phyloP scores from a whole-genome alignment of 805 yeast species.

The Candida incommunis region DNA sequence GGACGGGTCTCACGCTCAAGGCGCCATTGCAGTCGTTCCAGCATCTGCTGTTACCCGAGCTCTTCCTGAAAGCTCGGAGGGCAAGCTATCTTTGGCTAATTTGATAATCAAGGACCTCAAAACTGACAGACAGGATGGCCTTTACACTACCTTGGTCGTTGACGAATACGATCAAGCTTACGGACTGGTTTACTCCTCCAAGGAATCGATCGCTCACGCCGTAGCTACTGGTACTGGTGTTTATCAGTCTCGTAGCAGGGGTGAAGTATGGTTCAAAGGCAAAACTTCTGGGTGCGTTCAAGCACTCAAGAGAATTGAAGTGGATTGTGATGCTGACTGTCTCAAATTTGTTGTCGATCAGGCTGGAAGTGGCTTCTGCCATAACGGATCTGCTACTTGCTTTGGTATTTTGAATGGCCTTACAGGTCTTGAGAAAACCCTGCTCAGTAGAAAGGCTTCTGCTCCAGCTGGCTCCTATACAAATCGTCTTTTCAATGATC shows the following conservation, averaged over 20 bases:
- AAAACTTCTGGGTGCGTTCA: conserved; percentile 95
- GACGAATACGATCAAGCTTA: conserved; percentile 55
- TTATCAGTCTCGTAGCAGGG: conserved; percentile 80
- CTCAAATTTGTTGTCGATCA: conserved; percentile 78
- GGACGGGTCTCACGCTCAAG: conserved; percentile 5
- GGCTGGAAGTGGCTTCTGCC: conserved; percentile 84
- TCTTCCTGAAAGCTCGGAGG: conserved; percentile 5
- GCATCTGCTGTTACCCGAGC: conserved; percentile 8
- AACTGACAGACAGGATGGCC: conserved; percentile 79
- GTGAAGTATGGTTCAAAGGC: conserved; percentile 88
- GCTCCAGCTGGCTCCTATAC: conserved; percentile 97
- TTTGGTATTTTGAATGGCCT: conserved; percentile 64
- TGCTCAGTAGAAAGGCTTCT: conserved; percentile 41
- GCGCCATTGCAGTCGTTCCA: conserved; percentile 4
- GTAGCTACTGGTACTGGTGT: conserved; percentile 75
- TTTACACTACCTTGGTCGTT: conserved; percentile 72
- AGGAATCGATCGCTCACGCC: conserved; percentile 69
- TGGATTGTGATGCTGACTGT: conserved; percentile 91
- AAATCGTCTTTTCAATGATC: conserved; percentile 70
- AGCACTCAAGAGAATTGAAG: conserved; percentile 44
- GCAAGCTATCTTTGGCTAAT: conserved; percentile 25
- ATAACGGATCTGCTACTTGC: conserved; percentile 67
- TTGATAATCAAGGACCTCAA: conserved; percentile 38
- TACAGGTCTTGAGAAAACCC: conserved; percentile 48
- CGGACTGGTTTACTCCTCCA: conserved; percentile 85